Base-by-base conservation (phyloP, 768 basidiomycete genomes). In the Boletus vinaceobasis region DNA sequence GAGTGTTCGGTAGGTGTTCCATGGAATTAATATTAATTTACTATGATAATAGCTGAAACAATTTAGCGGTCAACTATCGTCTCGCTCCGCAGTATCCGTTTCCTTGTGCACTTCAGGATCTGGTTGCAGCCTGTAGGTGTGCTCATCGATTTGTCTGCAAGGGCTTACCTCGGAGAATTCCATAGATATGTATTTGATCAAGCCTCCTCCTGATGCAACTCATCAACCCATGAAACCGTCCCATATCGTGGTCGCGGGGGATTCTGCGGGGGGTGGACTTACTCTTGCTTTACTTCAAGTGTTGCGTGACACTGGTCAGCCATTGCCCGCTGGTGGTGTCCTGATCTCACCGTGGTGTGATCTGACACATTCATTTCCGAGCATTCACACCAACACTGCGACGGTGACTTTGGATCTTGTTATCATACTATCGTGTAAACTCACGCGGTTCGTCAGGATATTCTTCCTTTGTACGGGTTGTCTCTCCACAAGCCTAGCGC, bases 1-100 rank as follows among this genome's bases (percentile, higher is more conserved):
- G 96, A 45, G 88, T 92, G 13, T 91, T 96, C 63, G 83, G 86
- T 85, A 63, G 39, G 78, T 65, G 21, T 23, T 55, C 29, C 17
- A 36, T 46, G n/a, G 4, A 4, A 7, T 19, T 9, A 19, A 3
- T 47, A 7, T 19, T 9, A 19, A 3, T 47, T 39, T 31, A 14
- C 36, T 31, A 14, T 44, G 9, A 38, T 53, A 21, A 58, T 46
- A n/a, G 36, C 50, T 39, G 29, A 71, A 50, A 60, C 63, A 60
- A 48, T 32, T 11, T 56, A 89, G 87, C 88, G 54, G 77, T 91
- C 50, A 88, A 88, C 59, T 91, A 91, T 64, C 81, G 88, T 37
- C 81, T 95, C n/a, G 89, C 95, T 14, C 96, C 96, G 0, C 96
- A 98, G 71, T 98, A 96, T 63, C 96, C 96, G 1, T 98, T 97